Conservation (phyloP, 1,139 yeast genomes). For the Lodderomyces metapsilosis region DNA sequence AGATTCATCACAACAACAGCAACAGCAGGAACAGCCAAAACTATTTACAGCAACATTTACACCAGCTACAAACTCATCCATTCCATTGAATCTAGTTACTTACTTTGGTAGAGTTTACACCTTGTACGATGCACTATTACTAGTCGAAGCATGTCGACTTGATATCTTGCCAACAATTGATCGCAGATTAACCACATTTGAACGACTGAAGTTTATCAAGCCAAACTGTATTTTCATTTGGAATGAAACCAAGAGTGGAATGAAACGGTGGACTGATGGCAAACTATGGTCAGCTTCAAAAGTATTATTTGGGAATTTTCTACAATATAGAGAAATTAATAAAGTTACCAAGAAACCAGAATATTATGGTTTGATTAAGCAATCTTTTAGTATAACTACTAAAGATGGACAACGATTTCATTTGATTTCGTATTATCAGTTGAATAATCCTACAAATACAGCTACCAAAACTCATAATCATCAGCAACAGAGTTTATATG, state of each 20-base stretch:
- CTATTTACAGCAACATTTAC: not conserved
- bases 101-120: constrained; percentile 59
- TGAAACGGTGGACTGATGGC: constrained; percentile 80
- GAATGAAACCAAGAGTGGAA: constrained; percentile 70
- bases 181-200: constrained; percentile 58
- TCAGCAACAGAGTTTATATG: not conserved
- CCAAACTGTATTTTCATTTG: constrained; percentile 68
- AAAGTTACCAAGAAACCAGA: constrained; percentile 17
- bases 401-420: constrained; percentile 52
- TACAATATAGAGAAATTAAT: constrained; percentile 64
- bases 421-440: constrained; percentile 48
- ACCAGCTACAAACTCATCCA: not conserved
- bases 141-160: constrained; percentile 62
- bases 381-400: constrained; percentile 54
- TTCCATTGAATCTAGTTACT: constrained; percentile 43
- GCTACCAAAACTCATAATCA: not conserved
- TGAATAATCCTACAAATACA: not conserved
- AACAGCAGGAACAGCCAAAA: not conserved
- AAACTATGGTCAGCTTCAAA: constrained; percentile 70
- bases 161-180: constrained; percentile 58
- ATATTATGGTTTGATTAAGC: constrained; percentile 50
- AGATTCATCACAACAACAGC: not conserved
- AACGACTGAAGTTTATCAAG: constrained; percentile 46
- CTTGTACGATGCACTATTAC: constrained; percentile 59
- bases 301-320: constrained; percentile 57